Percentiles rank a stretch among this genome's conserved stretches.
phyloP scores from a whole-genome alignment of 2,329 filamentous ascomycete genomes.

The Fusarium keratoplasticum region DNA sequence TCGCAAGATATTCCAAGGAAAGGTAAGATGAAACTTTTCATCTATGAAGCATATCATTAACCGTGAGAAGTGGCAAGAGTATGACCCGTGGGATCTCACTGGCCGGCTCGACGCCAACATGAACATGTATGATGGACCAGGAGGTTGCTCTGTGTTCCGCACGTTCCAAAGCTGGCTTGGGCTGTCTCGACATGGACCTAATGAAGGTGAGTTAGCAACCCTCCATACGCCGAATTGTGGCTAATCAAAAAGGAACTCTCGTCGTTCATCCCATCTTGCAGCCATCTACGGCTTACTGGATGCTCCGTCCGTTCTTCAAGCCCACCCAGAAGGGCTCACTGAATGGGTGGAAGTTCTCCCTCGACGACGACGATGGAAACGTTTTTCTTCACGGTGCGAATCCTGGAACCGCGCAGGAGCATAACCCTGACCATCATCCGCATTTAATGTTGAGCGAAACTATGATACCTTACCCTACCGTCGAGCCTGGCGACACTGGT shows the following conservation, averaged over 20 bases:
- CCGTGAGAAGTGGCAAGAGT: background rate
- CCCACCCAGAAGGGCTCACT: background rate
- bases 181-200: background rate
- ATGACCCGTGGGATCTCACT: background rate
- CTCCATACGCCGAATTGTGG: background rate
- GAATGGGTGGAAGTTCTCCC: background rate
- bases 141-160: constrained; percentile 8
- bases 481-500: background rate
- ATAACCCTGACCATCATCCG: background rate
- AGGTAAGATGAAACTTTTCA: background rate
- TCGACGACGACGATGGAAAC: background rate
- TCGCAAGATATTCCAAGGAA: background rate
- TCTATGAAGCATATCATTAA: background rate
- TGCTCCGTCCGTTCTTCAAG: background rate
- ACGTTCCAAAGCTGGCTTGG: constrained; percentile 6
- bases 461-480: background rate
- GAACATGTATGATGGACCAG: constrained; percentile 11
- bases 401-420: background rate
- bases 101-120: constrained; percentile 2
- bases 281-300: background rate
- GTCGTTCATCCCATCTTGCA: background rate
- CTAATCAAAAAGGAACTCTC: background rate
- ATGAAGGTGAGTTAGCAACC: background rate
- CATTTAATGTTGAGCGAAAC: background rate
- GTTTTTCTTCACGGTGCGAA: background rate